phyloP scores from a whole-genome alignment of 345 rosid genomes.

The Eucalyptus marginata region DNA sequence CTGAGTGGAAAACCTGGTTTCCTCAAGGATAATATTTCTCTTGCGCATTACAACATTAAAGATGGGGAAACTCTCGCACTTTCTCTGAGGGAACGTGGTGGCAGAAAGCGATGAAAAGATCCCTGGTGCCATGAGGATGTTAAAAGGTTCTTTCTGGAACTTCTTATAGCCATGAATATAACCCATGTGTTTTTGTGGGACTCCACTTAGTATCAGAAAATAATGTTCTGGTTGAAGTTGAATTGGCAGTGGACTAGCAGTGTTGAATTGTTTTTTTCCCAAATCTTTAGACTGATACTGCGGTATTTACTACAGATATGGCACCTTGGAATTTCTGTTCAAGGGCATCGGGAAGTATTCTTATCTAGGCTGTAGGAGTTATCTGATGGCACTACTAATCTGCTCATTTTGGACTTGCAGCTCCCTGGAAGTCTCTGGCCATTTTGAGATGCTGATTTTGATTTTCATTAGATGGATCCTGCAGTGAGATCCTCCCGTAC shows the following conservation, averaged over 20 bases:
- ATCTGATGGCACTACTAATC: not conserved
- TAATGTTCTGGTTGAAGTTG: not conserved
- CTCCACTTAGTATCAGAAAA: not conserved
- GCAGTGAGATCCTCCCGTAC: not conserved
- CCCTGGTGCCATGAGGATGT: not conserved
- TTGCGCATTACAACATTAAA: constrained; percentile 71
- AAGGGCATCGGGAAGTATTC: not conserved
- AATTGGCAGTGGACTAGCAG: constrained; percentile 1
- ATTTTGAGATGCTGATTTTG: not conserved
- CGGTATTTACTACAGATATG: constrained; percentile 16
- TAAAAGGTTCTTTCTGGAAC: constrained; percentile 1
- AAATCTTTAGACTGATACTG: constrained; percentile 4
- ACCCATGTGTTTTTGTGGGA: not conserved
- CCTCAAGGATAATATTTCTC: constrained; percentile 83
- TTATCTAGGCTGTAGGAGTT: not conserved
- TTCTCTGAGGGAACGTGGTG: constrained; percentile 78
- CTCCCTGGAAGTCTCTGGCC: not conserved
- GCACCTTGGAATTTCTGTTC: not conserved
- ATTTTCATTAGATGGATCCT: not conserved
- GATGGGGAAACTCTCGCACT: constrained; percentile 51
- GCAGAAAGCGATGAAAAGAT: constrained; percentile 60
- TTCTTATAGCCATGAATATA: not conserved
- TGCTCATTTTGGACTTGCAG: not conserved
- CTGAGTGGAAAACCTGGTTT: constrained; percentile 85
- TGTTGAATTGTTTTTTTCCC: not conserved